phyloP scores from a whole-genome alignment of 805 yeast species.

The Ogataea siamensis region DNA sequence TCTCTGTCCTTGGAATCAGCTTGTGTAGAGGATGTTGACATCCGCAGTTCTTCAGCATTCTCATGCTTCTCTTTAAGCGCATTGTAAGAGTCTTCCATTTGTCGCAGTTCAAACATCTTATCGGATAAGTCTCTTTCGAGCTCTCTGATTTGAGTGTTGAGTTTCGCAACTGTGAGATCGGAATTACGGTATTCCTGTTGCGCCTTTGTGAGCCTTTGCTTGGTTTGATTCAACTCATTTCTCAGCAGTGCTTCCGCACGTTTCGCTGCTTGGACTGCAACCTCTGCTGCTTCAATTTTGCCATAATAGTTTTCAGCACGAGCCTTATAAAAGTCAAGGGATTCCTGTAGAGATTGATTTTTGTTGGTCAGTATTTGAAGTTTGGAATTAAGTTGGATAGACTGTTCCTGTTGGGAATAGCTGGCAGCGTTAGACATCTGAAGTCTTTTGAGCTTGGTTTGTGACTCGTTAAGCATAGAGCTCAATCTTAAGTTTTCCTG shows the following conservation, averaged over 20 bases:
- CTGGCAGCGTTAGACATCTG: constrained; percentile 28
- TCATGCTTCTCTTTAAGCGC: constrained; percentile 52
- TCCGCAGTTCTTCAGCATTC: constrained; percentile 39
- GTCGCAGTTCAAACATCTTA: constrained; percentile 52
- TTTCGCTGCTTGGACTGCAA: constrained; percentile 60
- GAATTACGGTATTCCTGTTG: constrained; percentile 53
- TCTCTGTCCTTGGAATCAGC: constrained; percentile 43
- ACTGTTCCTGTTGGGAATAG: constrained; percentile 35
- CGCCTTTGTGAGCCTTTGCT: constrained; percentile 43
- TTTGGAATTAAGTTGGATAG: constrained; percentile 50
- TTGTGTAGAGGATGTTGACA: constrained; percentile 31
- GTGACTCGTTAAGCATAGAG: constrained; percentile 35
- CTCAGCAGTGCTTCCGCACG: constrained; percentile 56
- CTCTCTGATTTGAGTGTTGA: constrained; percentile 48
- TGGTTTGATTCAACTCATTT: constrained; percentile 52
- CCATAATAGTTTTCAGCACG: constrained; percentile 73
- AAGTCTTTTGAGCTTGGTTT: constrained; percentile 33
- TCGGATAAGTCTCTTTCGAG: constrained; percentile 58
- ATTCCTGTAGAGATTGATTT: constrained; percentile 52
- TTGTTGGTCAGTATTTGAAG: constrained; percentile 56
- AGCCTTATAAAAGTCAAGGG: constrained; percentile 59
- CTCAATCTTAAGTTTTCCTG: constrained; percentile 36
- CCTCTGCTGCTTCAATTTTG: constrained; percentile 77
- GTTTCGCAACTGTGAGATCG: constrained; percentile 51
- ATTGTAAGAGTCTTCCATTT: constrained; percentile 45